Evolutionary conservation across 176 grass and related monocot genomes (phyloP).

Genomic region (Bolboschoenus planiculmis): DNA sequence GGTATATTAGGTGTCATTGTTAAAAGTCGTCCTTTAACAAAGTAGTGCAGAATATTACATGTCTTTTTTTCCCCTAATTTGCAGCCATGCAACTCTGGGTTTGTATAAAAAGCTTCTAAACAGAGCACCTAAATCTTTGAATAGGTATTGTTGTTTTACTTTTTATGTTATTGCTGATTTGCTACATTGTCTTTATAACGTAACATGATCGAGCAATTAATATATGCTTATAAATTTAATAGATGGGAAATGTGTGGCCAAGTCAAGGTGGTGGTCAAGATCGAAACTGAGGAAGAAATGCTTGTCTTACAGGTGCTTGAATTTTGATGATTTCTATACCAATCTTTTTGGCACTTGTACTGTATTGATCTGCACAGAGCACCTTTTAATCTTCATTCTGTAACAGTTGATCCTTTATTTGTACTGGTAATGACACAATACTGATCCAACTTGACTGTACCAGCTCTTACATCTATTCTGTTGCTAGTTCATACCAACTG

Average conservation of each 20-base stretch:
- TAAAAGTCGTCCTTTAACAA: not conserved
- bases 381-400: not conserved
- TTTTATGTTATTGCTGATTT: not conserved
- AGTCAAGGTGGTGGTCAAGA: slow-evolving; percentile 93
- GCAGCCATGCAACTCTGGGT: slow-evolving; percentile 95
- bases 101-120: slow-evolving; percentile 89
- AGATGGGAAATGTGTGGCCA: slow-evolving; percentile 96
- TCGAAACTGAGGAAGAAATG: slow-evolving; percentile 86
- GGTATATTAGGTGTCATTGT: not conserved
- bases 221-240: not conserved
- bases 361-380: not conserved
- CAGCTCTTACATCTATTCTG: not conserved
- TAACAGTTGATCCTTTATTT: not conserved
- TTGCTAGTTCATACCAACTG: not conserved
- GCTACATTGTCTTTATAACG: not conserved
- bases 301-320: slow-evolving; percentile 77
- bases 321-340: not conserved
- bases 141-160: slow-evolving; percentile 40
- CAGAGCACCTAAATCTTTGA: slow-evolving; percentile 85
- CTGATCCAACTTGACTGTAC: not conserved
- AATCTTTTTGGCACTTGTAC: not conserved
- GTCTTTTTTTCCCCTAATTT: slow-evolving; percentile 12
- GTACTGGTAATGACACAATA: not conserved
- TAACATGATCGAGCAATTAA: not conserved
- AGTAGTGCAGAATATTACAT: slow-evolving; percentile 9